Evolutionary conservation across 1,284 basidiomycete species (phyloP).

Genomic region (Austroboletus olivaceoglutinosus): DNA sequence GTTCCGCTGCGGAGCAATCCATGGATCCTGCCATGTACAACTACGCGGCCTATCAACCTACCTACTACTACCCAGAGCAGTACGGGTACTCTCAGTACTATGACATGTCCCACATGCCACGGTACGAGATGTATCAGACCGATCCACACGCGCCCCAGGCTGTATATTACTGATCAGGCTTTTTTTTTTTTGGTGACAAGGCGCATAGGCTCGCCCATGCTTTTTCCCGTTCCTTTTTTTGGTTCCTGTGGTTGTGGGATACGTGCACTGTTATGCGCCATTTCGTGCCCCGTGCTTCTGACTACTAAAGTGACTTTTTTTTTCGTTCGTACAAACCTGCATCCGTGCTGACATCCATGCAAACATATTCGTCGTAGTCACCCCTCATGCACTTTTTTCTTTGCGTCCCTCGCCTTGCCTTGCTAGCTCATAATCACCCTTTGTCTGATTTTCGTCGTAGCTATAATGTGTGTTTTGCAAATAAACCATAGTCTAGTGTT

Average conservation of each 20-base stretch:
- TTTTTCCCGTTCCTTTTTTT: slow-evolving; percentile 16
- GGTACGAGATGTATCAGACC: slow-evolving; percentile 64
- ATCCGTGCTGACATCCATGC: slow-evolving; percentile 22
- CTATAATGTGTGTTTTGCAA: slow-evolving; percentile 18
- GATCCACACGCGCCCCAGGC: slow-evolving; percentile 51
- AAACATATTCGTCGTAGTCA: slow-evolving; percentile 18
- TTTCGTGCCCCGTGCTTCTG: slow-evolving; percentile 4
- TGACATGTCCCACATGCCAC: slow-evolving; percentile 60
- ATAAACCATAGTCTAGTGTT: slow-evolving; percentile 1
- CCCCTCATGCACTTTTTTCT: slow-evolving; percentile 19
- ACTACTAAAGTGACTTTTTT: slow-evolving; percentile 22
- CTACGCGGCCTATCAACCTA: slow-evolving; percentile 55
- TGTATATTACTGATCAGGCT: slow-evolving; percentile 54
- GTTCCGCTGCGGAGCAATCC: slow-evolving; percentile 21
- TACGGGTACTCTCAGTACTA: slow-evolving; percentile 65
- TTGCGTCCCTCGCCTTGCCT: slow-evolving; percentile 5
- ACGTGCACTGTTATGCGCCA: slow-evolving; percentile 23
- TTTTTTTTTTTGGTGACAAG: slow-evolving; percentile 2
- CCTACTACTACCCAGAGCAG: slow-evolving; percentile 64
- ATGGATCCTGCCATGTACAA: slow-evolving; percentile 44
- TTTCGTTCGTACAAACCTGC: slow-evolving; percentile 25
- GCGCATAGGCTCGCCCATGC: too few species aligned
- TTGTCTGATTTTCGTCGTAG: slow-evolving; percentile 12
- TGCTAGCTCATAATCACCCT: slow-evolving; percentile 7
- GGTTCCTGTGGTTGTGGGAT: slow-evolving; percentile 23